A percentile compares a stretch with the other conserved stretches of the same genome.
Conservation (phyloP, 306 rosid species). For the Neltuma alba region DNA sequence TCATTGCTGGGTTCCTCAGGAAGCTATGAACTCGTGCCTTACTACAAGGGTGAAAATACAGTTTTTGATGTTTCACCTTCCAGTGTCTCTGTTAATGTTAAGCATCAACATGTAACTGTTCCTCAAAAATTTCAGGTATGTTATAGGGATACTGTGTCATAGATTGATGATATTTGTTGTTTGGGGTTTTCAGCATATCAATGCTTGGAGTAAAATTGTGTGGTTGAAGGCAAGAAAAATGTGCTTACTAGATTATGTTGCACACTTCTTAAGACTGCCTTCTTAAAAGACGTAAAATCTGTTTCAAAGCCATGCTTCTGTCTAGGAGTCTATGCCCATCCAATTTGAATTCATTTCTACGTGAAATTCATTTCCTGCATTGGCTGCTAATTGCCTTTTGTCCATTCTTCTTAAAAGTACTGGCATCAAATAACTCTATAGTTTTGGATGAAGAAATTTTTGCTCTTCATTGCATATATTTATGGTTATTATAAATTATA, state of each 20-base stretch:
- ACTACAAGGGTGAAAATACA: slow-evolving; percentile 96
- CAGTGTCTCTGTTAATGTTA: slow-evolving; percentile 65
- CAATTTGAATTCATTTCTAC: not conserved
- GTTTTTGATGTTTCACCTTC: slow-evolving; percentile 95
- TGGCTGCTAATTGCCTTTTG: slow-evolving; percentile 13
- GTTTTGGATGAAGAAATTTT: slow-evolving; percentile 24
- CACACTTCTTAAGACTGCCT: slow-evolving; percentile 14
- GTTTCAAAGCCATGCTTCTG: slow-evolving; percentile 14
- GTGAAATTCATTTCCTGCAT: not conserved
- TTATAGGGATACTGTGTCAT: slow-evolving; percentile 29
- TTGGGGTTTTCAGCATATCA: slow-evolving; percentile 28
- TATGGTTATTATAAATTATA: not conserved
- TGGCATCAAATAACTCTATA: slow-evolving; percentile 18
- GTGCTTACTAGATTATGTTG: slow-evolving; percentile 15
- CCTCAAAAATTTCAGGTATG: slow-evolving; percentile 89
- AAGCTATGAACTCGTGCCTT: slow-evolving; percentile 82
- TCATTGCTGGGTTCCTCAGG: slow-evolving; percentile 55
- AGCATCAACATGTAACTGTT: slow-evolving; percentile 81
- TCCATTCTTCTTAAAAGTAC: not conserved
- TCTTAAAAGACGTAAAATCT: not conserved
- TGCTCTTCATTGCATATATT: slow-evolving; percentile 19
- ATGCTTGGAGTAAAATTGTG: slow-evolving; percentile 3
- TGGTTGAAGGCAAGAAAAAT: slow-evolving; percentile 11
- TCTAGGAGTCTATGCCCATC: not conserved
- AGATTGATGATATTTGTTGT: slow-evolving; percentile 12